Evolutionary conservation across 768 basidiomycete species (phyloP), one percentile per base, ranked within the genome.

Genomic region (Auricularia cornea): DNA sequence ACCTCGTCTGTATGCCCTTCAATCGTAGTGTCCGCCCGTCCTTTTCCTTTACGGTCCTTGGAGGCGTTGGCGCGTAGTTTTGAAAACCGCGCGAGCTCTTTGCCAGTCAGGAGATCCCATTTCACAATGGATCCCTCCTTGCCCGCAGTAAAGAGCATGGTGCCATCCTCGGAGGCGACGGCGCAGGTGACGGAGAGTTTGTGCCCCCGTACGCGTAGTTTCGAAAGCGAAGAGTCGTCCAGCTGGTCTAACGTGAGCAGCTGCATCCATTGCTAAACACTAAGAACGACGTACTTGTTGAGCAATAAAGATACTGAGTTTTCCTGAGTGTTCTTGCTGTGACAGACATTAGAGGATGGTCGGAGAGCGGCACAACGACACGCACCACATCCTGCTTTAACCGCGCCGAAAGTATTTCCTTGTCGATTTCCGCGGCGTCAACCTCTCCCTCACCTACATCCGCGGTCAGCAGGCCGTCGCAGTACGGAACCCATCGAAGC

Each of bases 391-490:
- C 96, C 72, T 94, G 87, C 72, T 94, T 92, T 66, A 99, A 79
- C 62, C 97, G 80, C 23, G 94, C 82, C 52, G 90, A 90, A 65
- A 99, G 91, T 66, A 98, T 80, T 67, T 98, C 96, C 69, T 85
- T 84, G 79, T 99, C 97, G 30, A 98, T 87, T 68, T 98, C 95
- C 1, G 92, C 94, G 3, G 97, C 97, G 72, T 99, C 96, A 66
- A 87, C 94, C 66, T 94, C 94, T 35, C 90, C 92, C 29, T 94
- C 94, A 64, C 87, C 92, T 84, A 65, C 28, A 59, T n/a, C n/a
- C n/a, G n/a, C n/a, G n/a, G n/a, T n/a, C 30, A 60, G 23, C 12
- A 60, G 30, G 33, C 18, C 14, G 3, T 44, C 33, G n/a, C n/a
- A 54, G 30, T 26, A n/a, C 51, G 8, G 8, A 3, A 26, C 3